Evolutionary conservation across 1,284 basidiomycete species (phyloP).

Genomic region (Sanghuangporus baumii): DNA sequence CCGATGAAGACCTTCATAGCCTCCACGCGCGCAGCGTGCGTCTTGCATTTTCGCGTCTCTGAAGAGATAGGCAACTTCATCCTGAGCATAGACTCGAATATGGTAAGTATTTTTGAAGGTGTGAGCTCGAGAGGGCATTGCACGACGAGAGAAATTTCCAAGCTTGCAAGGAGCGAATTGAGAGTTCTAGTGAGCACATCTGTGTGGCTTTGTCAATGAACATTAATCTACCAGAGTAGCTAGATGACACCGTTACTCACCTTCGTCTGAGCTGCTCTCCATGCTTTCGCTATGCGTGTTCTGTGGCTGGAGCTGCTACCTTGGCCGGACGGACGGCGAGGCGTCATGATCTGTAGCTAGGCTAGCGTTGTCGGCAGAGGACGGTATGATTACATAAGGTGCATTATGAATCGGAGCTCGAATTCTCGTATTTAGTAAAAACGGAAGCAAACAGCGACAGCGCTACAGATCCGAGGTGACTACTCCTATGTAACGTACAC

Average conservation of each 20-base stretch:
- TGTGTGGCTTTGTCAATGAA: background rate
- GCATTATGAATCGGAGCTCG: background rate
- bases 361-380: too few relatives aligned
- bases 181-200: conserved; percentile 27
- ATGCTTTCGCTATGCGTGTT: background rate
- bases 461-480: background rate
- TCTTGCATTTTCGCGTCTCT: conserved; percentile 35
- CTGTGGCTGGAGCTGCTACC: too few relatives aligned
- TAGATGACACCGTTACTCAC: background rate
- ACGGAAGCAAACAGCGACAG: too few relatives aligned
- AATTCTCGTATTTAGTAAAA: background rate
- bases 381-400: too few relatives aligned
- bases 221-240: background rate
- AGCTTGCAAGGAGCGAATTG: conserved; percentile 43
- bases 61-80: conserved; percentile 41
- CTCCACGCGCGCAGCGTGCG: conserved; percentile 37
- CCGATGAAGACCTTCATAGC: conserved; percentile 77
- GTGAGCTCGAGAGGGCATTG: conserved; percentile 64
- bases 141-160: conserved; percentile 49
- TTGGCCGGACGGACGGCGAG: too few relatives aligned
- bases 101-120: conserved; percentile 58
- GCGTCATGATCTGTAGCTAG: too few relatives aligned
- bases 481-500: background rate
- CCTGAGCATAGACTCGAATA: conserved; percentile 54
- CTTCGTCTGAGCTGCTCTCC: background rate